Base-by-base conservation (phyloP, 345 rosid genomes). In the Aethionema arabicum region DNA sequence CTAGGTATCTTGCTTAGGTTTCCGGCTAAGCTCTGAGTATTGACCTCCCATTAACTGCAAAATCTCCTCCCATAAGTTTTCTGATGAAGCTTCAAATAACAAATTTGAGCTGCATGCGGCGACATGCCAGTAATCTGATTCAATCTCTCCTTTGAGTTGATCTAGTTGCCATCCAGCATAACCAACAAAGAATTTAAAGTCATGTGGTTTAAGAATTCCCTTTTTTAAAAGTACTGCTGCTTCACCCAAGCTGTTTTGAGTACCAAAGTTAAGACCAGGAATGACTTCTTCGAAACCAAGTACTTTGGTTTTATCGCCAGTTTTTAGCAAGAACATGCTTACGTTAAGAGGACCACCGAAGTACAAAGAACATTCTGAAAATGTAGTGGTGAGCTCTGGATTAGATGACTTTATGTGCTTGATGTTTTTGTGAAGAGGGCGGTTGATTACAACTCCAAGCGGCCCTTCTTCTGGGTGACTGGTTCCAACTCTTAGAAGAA, bases 151-250 rank as follows among this genome's bases (percentile, higher is more conserved):
- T 67, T 83, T 85, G 76, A 89, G 72, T 65, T 89, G 97, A 78
- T 85, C 98, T 40, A 81, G 79, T 72, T 87, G 95, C 98, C 97
- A 92, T 10, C 95, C 97, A 0, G 97, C 86, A 32, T 89, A 87
- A 54, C 98, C 98, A 52, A 76, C 85, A 66, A 92, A 92, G 81
- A 89, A 87, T 70, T 88, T 84, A 60, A 87, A 85, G 73, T 85
- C 96, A 42, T 84, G 84, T 56, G 90, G 91, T 70, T 84, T 87
- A 35, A 82, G 74, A 51, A 78, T n/a, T 32, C 96, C 97, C 38
- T 80, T 82, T 75, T 82, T 89, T 70, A 89, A 91, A 51, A 92
- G 78, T 3, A 72, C 80, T 9, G 90, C 86, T 32, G 97, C 98
- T 77, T 89, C 90, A 43, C 87, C 89, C 70, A 89, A 74, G 44